phyloP scores from a whole-genome alignment of 345 rosid genomes.

The Leavenworthia alabamica region DNA sequence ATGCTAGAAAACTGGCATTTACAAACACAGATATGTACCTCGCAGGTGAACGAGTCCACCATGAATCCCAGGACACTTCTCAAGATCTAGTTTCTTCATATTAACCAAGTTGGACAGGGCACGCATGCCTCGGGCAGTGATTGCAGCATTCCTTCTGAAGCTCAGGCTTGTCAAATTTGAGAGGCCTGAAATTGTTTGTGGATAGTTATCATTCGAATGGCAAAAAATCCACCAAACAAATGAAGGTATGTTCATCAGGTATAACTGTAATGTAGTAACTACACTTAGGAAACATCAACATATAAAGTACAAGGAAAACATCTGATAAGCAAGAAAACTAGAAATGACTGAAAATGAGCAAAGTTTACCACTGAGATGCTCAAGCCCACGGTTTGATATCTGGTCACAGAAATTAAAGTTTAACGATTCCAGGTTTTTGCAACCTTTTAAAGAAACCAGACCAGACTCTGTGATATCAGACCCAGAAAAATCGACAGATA shows the following conservation, averaged over 20 bases:
- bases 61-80: constrained; percentile 72
- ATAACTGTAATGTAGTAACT: too few relatives aligned
- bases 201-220: not conserved
- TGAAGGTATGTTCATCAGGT: not conserved
- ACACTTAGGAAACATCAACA: not conserved
- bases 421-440: constrained; percentile 51
- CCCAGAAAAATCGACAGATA: constrained; percentile 72
- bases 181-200: constrained; percentile 44
- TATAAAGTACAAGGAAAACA: not conserved
- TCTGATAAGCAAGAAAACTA: not conserved
- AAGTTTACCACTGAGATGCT: constrained; percentile 45
- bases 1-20: not conserved
- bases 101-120: constrained; percentile 59
- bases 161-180: constrained; percentile 68
- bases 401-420: constrained; percentile 54
- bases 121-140: constrained; percentile 66
- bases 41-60: constrained; percentile 68
- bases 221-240: not conserved
- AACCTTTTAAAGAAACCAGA: constrained; percentile 48
- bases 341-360: not conserved
- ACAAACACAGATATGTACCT: constrained; percentile 36
- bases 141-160: constrained; percentile 59
- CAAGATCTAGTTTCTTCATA: constrained; percentile 74
- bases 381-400: constrained; percentile 59
- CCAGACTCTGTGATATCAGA: constrained; percentile 71